These are phyloP conservation scores for Spongospora subterranea DNA, from an alignment of 208 protist species.

Conservation along the genomic window DNA sequence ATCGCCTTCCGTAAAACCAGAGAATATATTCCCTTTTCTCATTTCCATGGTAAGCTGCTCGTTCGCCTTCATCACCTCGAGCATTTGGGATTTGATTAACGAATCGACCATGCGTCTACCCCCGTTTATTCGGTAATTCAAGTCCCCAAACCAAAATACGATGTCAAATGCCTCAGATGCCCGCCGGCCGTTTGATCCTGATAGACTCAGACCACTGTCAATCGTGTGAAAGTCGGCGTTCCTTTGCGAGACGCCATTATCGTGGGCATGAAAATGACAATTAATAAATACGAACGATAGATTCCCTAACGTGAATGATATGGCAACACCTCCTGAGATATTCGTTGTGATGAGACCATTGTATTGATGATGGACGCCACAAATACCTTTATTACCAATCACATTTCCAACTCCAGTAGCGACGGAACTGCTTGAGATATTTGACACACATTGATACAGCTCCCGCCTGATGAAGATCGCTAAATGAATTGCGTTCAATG, in stretches of 20 bases:
- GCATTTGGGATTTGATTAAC: conserved; percentile 37
- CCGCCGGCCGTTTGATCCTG: not conserved
- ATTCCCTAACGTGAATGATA: conserved; percentile 54
- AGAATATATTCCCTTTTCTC: conserved; percentile 53
- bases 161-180: conserved; percentile 54
- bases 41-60: conserved; percentile 66
- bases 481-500: conserved; percentile 65
- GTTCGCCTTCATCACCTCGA: conserved; percentile 62
- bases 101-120: conserved; percentile 61
- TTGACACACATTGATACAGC: conserved; percentile 10
- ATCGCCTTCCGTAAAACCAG: conserved; percentile 62
- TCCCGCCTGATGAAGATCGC: conserved; percentile 18
- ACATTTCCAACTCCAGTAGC: conserved; percentile 65
- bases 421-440: conserved; percentile 38
- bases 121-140: conserved; percentile 71
- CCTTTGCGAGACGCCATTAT: conserved; percentile 59
- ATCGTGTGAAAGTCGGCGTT: conserved; percentile 68
- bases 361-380: not conserved
- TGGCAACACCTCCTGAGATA: conserved; percentile 51
- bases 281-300: conserved; percentile 61
- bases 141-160: conserved; percentile 68
- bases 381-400: conserved; percentile 68
- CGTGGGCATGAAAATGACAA: conserved; percentile 65
- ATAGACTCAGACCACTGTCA: conserved; percentile 56
- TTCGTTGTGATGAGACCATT: not conserved